Evolutionary conservation across 208 protist genomes (phyloP).

Genomic region (Leishmania mexicana): DNA sequence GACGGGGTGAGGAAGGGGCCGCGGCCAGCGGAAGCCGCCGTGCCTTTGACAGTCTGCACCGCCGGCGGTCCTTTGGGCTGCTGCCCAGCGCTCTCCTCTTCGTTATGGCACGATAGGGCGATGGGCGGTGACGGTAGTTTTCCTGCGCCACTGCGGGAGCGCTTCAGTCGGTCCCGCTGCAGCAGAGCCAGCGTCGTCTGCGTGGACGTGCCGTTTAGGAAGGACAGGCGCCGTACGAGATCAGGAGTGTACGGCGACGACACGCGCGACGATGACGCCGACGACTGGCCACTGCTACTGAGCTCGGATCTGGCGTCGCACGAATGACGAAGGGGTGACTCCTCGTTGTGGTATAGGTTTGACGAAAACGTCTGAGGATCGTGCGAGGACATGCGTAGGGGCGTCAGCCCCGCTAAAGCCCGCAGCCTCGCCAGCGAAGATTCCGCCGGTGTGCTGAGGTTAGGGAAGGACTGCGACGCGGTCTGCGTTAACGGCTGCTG

Average conservation of each 20-base stretch:
- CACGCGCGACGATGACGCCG: constrained; percentile 6
- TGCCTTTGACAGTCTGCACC: not conserved
- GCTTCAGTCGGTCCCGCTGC: constrained; percentile 21
- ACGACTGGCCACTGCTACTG: not conserved
- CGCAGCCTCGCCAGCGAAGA: constrained; percentile 31
- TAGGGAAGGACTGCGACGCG: not conserved
- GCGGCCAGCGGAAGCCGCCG: not conserved
- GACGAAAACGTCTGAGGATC: not conserved
- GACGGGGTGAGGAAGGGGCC: not conserved
- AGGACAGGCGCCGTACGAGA: constrained; percentile 18
- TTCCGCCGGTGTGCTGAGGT: constrained; percentile 1
- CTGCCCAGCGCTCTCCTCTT: constrained; percentile 7
- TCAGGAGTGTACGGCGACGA: constrained; percentile 27
- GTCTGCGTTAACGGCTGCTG: not conserved
- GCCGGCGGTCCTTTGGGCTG: not conserved
- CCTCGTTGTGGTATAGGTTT: constrained; percentile 10
- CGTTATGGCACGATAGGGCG: not conserved
- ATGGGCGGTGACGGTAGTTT: not conserved
- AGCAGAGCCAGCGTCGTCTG: constrained; percentile 3
- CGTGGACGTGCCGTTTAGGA: constrained; percentile 19
- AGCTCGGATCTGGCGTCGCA: not conserved
- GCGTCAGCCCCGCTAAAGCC: constrained; percentile 16
- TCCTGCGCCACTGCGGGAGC: not conserved
- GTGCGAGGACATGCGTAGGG: constrained; percentile 1
- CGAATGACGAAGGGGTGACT: constrained; percentile 11